Conservation (phyloP, 1,284 basidiomycete genomes). For the Schizophyllum commune region DNA sequence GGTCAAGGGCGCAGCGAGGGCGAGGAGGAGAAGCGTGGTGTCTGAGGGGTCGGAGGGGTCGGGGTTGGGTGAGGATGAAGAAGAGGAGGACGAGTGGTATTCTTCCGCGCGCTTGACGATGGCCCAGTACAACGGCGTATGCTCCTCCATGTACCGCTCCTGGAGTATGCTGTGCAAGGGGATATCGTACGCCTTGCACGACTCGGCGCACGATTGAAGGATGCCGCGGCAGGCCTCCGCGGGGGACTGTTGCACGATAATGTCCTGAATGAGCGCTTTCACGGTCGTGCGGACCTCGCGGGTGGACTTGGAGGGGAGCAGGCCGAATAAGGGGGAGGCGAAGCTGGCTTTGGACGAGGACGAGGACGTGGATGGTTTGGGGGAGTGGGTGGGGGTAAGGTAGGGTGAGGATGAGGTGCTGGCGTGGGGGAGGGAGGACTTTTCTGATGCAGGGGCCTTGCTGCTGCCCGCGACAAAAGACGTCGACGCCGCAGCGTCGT, state of each 20-base stretch:
- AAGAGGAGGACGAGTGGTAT: background rate
- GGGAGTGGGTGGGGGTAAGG: background rate
- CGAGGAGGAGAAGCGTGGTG: slow-evolving; percentile 1
- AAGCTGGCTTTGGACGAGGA: background rate
- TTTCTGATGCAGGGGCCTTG: background rate
- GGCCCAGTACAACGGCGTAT: slow-evolving; percentile 13
- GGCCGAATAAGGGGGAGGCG: background rate
- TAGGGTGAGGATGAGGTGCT: background rate
- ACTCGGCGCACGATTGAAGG: slow-evolving; percentile 12
- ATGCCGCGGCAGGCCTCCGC: background rate
- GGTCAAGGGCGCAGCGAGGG: slow-evolving; percentile 7
- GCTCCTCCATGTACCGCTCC: slow-evolving; percentile 9
- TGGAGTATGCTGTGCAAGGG: slow-evolving; percentile 9
- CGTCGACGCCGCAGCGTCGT: background rate
- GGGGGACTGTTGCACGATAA: slow-evolving; percentile 8
- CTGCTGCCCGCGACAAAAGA: too few species aligned
- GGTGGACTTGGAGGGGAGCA: slow-evolving; percentile 1
- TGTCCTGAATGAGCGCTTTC: slow-evolving; percentile 10
- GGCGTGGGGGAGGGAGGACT: background rate
- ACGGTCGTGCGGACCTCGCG: slow-evolving; percentile 10
- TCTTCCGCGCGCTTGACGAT: slow-evolving; percentile 11
- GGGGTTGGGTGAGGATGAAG: background rate
- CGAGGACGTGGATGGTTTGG: background rate
- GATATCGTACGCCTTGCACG: slow-evolving; percentile 8
- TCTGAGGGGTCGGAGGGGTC: background rate